phyloP scores from a whole-genome alignment of 257 asterid genomes.

The Solanum dulcamara region DNA sequence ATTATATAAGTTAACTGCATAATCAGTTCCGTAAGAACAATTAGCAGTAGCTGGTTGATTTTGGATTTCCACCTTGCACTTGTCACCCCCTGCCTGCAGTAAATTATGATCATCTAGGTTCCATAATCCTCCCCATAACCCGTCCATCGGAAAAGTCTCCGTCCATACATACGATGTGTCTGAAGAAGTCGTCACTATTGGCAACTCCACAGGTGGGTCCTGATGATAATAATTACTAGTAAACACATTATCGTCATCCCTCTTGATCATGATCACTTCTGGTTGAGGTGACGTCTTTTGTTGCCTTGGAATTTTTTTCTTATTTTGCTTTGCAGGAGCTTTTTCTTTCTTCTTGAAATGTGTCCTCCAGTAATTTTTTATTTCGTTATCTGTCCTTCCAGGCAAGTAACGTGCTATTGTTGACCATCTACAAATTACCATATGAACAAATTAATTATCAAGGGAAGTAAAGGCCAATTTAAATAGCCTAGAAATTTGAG shows the following conservation, averaged over 20 bases:
- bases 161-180: not conserved
- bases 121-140: constrained; percentile 44
- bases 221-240: not conserved
- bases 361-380: constrained; percentile 31
- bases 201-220: not conserved
- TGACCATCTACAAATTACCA: constrained; percentile 15
- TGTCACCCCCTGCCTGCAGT: not conserved
- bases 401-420: constrained; percentile 33
- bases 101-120: constrained; percentile 17
- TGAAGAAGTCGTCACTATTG: not conserved
- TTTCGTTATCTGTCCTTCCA: constrained; percentile 32
- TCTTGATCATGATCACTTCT: not conserved
- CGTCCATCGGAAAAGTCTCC: constrained; percentile 20
- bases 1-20: constrained; percentile 3
- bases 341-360: constrained; percentile 20
- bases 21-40: constrained; percentile 8
- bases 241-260: not conserved
- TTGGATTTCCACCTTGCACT: constrained; percentile 19
- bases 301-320: not conserved
- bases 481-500: not conserved
- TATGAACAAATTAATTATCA: not conserved
- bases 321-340: constrained; percentile 1
- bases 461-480: not conserved
- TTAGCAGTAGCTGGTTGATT: constrained; percentile 6
- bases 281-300: not conserved